Conservation (phyloP, 495 filamentous ascomycete species). For the Neurospora terricola region DNA sequence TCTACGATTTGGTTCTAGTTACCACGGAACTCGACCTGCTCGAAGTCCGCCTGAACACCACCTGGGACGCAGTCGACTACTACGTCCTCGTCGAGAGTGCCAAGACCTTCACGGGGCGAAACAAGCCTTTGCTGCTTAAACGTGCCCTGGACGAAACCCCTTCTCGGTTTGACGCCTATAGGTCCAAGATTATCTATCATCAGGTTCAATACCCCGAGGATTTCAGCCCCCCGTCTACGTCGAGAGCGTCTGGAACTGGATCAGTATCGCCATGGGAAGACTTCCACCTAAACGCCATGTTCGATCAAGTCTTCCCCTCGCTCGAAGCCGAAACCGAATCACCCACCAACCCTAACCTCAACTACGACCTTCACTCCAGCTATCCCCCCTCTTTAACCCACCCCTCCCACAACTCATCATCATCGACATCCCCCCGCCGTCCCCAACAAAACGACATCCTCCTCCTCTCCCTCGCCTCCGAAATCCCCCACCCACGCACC, state of each 20-base stretch:
- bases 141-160: constrained; percentile 20
- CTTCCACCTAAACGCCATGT: constrained; percentile 42
- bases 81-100: constrained; percentile 45
- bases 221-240: constrained; percentile 21
- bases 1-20: constrained; percentile 47
- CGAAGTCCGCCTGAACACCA: constrained; percentile 46
- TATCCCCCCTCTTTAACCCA: neutral
- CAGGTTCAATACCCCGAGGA: constrained; percentile 33
- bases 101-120: constrained; percentile 39
- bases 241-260: constrained; percentile 23
- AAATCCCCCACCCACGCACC: constrained; percentile 39
- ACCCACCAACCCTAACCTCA: neutral
- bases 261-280: constrained; percentile 21
- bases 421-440: neutral
- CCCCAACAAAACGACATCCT: constrained; percentile 31
- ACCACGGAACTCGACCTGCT: constrained; percentile 49
- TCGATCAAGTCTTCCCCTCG: constrained; percentile 36
- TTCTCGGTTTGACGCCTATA: constrained; percentile 28
- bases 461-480: constrained; percentile 42
- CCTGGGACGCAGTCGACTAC: constrained; percentile 42
- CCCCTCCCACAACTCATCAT: neutral
- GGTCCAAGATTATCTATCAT: constrained; percentile 45
- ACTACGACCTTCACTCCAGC: neutral
- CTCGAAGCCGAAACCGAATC: constrained; percentile 16
- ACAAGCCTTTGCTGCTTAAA: constrained; percentile 38